These are phyloP conservation scores for Tylopilus sp. DNA, from an alignment of 768 basidiomycete species.

Conservation along the genomic window DNA sequence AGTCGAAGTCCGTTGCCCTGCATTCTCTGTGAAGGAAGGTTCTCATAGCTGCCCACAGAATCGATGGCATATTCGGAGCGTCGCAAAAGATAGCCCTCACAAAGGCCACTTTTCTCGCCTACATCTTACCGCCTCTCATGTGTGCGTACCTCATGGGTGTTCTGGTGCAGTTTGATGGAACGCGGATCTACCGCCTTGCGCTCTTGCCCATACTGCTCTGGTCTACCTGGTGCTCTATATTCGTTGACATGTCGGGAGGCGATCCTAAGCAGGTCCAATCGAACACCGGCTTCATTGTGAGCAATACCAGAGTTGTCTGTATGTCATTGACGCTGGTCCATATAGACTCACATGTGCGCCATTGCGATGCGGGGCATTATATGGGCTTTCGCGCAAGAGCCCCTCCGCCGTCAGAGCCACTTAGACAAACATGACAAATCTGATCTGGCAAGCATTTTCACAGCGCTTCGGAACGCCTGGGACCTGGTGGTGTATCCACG, in stretches of 20 bases:
- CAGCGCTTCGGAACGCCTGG: constrained; percentile 24
- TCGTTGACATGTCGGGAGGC: constrained; percentile 25
- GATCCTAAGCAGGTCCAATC: constrained; percentile 4
- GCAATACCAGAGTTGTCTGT: background rate
- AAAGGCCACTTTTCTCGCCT: constrained; percentile 25
- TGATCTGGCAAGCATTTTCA: constrained; percentile 1
- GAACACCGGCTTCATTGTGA: constrained; percentile 20
- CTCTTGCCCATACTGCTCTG: constrained; percentile 47
- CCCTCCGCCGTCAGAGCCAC: constrained; percentile 7
- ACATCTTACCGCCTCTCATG: constrained; percentile 40
- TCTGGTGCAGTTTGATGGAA: constrained; percentile 47
- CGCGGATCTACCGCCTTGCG: constrained; percentile 39
- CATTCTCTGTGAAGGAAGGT: background rate
- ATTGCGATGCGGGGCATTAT: constrained; percentile 9
- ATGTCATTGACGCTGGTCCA: background rate
- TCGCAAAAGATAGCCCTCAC: constrained; percentile 11
- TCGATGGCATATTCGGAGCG: background rate
- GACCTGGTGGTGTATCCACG: constrained; percentile 21
- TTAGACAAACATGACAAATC: background rate
- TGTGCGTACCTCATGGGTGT: constrained; percentile 50
- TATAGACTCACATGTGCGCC: constrained; percentile 14
- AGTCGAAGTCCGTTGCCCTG: background rate
- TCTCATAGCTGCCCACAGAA: background rate
- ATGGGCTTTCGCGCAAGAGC: constrained; percentile 18
- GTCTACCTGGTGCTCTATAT: constrained; percentile 38